Percentiles rank a stretch among this genome's conserved stretches.
phyloP scores from a whole-genome alignment of 805 yeast genomes.

The Candida sakaeoensis region DNA sequence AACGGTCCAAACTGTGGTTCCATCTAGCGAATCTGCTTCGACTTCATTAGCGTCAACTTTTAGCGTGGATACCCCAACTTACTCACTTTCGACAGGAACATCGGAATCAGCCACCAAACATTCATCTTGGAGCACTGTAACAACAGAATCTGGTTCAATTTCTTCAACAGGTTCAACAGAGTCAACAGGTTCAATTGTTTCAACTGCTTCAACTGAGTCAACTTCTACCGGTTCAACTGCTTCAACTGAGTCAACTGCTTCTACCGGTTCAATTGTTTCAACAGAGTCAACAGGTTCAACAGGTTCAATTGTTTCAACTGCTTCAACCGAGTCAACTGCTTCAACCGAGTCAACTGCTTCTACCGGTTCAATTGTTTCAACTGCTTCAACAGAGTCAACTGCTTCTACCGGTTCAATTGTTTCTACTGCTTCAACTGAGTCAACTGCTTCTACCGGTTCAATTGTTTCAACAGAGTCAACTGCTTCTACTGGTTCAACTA shows the following conservation, averaged over 20 bases:
- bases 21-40: no score
- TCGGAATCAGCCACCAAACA: no score
- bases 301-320: slow-evolving; percentile 11
- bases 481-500: slow-evolving; percentile 4
- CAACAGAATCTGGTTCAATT: not conserved
- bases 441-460: no score
- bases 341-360: not conserved
- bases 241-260: not conserved
- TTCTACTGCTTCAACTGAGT: not conserved
- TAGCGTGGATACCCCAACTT: no score
- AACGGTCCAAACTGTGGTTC: not conserved
- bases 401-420: not conserved
- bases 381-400: not conserved
- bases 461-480: not conserved
- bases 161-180: not conserved
- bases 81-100: no score
- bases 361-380: not conserved
- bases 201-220: not conserved
- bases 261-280: slow-evolving; percentile 10
- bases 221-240: not conserved
- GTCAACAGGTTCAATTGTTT: not conserved
- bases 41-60: no score
- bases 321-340: slow-evolving; percentile 16
- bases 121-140: no score
- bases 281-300: slow-evolving; percentile 3